These are phyloP conservation scores for Geotrichum citri-aurantii DNA, from an alignment of 1,139 yeast genomes.

Conservation along the genomic window DNA sequence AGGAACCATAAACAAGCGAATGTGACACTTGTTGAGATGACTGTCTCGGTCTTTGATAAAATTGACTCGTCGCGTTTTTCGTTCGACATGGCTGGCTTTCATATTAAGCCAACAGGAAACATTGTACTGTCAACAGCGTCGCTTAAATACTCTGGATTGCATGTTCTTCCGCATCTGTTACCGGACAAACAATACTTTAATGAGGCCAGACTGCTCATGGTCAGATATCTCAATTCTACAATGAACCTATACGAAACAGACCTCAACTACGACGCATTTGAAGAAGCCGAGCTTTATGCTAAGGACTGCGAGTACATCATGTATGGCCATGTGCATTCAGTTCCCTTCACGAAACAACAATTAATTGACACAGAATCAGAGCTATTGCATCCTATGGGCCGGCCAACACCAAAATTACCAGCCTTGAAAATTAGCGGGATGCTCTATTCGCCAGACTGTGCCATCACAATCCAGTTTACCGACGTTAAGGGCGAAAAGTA, in stretches of 20 bases:
- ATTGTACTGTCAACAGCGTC: constrained; percentile 58
- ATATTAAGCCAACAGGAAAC: constrained; percentile 66
- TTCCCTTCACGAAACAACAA: constrained; percentile 49
- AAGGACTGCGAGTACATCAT: constrained; percentile 66
- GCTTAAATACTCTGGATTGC: constrained; percentile 64
- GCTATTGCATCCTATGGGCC: constrained; percentile 61
- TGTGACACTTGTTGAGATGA: constrained; percentile 24
- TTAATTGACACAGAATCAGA: constrained; percentile 65
- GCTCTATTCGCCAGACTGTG: constrained; percentile 87
- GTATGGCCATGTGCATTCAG: constrained; percentile 62
- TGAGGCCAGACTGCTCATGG: constrained; percentile 38
- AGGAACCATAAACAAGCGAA: constrained; percentile 18
- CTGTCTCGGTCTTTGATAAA: constrained; percentile 23
- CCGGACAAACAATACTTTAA: constrained; percentile 41
- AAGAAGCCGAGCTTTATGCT: constrained; percentile 23
- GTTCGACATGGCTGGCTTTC: constrained; percentile 56
- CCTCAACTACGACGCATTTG: constrained; percentile 24
- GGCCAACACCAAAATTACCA: constrained; percentile 64
- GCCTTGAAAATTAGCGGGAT: constrained; percentile 50
- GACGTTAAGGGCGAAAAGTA: constrained; percentile 50
- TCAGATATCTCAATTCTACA: constrained; percentile 42
- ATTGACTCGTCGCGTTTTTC: constrained; percentile 23
- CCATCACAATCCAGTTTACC: constrained; percentile 45
- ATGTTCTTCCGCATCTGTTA: constrained; percentile 50
- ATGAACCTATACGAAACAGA: constrained; percentile 25